These are phyloP conservation scores for Colletotrichum theobromicola DNA, from an alignment of 2,329 filamentous ascomycete genomes.

Conservation along the genomic window DNA sequence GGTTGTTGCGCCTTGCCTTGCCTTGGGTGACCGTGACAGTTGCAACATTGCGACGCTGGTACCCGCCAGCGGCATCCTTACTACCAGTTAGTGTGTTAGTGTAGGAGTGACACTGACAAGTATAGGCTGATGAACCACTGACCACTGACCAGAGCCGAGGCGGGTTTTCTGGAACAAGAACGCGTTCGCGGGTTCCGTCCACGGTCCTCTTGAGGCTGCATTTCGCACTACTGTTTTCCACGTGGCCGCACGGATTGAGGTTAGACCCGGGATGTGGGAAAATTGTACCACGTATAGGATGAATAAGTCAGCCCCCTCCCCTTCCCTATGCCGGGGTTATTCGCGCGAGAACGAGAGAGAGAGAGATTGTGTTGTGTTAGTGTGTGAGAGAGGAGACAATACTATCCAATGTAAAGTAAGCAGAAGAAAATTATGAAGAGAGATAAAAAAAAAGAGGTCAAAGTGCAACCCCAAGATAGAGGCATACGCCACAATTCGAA, in stretches of 20 bases:
- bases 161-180: slow-evolving; percentile 2
- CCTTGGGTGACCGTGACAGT: neutral
- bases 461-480: neutral
- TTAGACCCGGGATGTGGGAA: slow-evolving; percentile 12
- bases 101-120: too few species aligned
- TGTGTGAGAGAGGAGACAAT: neutral
- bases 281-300: neutral
- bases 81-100: neutral
- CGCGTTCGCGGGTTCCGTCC: neutral
- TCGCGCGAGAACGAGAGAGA: neutral
- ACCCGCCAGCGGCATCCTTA: neutral
- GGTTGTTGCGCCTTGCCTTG: neutral
- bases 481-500: neutral
- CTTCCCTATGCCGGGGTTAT: neutral
- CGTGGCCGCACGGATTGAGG: slow-evolving; percentile 12
- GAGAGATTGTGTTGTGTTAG: too few species aligned
- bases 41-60: neutral
- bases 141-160: neutral
- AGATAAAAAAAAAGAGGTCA: neutral
- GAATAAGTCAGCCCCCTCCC: neutral
- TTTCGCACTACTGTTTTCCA: neutral
- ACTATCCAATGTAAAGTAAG: neutral
- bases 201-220: neutral
- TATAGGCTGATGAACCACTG: neutral
- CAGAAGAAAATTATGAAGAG: neutral